phyloP scores from a whole-genome alignment of 257 asterid genomes.

The Mentha longifolia region DNA sequence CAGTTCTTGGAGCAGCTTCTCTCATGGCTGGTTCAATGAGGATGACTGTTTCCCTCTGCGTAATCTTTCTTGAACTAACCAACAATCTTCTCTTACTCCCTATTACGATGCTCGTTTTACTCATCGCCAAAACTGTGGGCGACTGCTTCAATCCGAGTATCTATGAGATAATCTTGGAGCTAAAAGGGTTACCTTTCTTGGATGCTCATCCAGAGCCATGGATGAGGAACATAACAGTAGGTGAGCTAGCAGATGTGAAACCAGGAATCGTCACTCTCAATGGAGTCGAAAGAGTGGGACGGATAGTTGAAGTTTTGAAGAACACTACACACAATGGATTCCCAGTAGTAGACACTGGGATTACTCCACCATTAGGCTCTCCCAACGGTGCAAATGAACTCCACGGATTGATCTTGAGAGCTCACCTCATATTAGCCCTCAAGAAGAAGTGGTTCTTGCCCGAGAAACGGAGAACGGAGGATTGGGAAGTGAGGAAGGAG shows the following conservation, averaged over 20 bases:
- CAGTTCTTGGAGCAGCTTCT: conserved; percentile 92
- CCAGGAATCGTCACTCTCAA: conserved; percentile 61
- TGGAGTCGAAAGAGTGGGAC: conserved; percentile 79
- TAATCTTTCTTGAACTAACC: conserved; percentile 90
- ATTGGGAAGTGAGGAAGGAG: conserved; percentile 79
- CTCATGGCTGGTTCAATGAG: conserved; percentile 99
- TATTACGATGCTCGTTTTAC: conserved; percentile 82
- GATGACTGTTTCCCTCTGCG: conserved; percentile 91
- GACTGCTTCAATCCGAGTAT: conserved; percentile 94
- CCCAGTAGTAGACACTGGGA: conserved; percentile 65
- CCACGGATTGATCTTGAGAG: conserved; percentile 78
- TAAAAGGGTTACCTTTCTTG: conserved; percentile 92
- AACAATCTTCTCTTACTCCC: conserved; percentile 92
- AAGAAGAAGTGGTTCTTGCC: conserved; percentile 84
- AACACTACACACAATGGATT: conserved; percentile 88
- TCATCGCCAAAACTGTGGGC: conserved; percentile 82
- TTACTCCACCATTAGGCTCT: conserved; percentile 39
- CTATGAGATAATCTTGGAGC: conserved; percentile 82
- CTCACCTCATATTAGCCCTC: conserved; percentile 72
- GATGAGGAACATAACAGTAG: conserved; percentile 93
- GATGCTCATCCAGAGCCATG: conserved; percentile 91
- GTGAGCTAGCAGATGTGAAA: conserved; percentile 79
- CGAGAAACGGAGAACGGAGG: conserved; percentile 70
- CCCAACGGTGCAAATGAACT: conserved; percentile 54
- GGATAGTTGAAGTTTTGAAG: conserved; percentile 68